Evolutionary conservation across 768 basidiomycete species (phyloP).

Genomic region (Cystofilobasidium capitatum): DNA sequence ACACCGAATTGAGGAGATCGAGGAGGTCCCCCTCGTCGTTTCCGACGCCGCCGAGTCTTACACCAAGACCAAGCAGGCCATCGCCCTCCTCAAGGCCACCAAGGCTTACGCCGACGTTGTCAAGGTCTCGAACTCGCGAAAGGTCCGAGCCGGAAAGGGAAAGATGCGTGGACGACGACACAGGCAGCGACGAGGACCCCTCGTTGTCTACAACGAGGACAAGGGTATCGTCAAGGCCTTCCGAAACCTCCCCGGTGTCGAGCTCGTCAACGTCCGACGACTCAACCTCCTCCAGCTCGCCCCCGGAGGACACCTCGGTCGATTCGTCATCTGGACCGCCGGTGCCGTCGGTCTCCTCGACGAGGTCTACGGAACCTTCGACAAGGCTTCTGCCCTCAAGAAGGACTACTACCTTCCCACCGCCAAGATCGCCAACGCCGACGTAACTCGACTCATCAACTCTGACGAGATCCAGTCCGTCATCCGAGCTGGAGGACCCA

Average conservation of each 20-base stretch:
- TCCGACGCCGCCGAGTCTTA: slow-evolving; percentile 67
- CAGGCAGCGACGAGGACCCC: slow-evolving; percentile 92
- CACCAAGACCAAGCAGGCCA: slow-evolving; percentile 94
- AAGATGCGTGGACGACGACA: slow-evolving; percentile 95
- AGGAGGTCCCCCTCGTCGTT: slow-evolving; percentile 92
- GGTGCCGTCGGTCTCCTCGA: slow-evolving; percentile 85
- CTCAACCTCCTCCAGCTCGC: slow-evolving; percentile 98
- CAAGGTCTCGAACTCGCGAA: slow-evolving; percentile 95
- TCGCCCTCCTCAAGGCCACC: slow-evolving; percentile 80
- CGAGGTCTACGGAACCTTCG: slow-evolving; percentile 89
- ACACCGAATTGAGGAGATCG: slow-evolving; percentile 93
- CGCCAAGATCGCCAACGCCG: slow-evolving; percentile 93
- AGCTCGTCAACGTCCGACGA: slow-evolving; percentile 83
- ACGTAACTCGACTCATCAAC: slow-evolving; percentile 75
- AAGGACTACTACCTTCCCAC: slow-evolving; percentile 79
- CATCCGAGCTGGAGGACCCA: slow-evolving; percentile 77
- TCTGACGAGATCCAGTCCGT: slow-evolving; percentile 81
- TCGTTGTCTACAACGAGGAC: slow-evolving; percentile 94
- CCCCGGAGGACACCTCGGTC: slow-evolving; percentile 96
- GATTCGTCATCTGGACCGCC: slow-evolving; percentile 99
- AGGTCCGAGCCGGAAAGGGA: slow-evolving; percentile 92
- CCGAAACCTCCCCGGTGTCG: slow-evolving; percentile 97
- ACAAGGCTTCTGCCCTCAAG: slow-evolving; percentile 75
- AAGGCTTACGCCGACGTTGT: slow-evolving; percentile 83
- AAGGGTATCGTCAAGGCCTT: slow-evolving; percentile 96